These are phyloP conservation scores for Gliomastix tumulicola DNA, from an alignment of 2,329 filamentous ascomycete genomes.

Conservation along the genomic window DNA sequence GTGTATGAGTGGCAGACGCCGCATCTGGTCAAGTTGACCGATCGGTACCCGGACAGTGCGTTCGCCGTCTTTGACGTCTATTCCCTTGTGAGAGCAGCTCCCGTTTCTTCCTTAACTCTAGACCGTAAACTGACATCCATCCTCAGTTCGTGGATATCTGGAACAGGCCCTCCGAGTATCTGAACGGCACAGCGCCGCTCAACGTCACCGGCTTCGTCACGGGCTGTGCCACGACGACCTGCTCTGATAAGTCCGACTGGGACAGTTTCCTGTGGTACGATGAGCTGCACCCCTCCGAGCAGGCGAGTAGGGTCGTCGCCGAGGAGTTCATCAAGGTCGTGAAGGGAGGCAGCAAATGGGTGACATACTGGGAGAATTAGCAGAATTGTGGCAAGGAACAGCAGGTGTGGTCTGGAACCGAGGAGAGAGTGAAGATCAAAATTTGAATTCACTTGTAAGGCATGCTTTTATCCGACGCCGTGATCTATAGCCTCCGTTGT, in stretches of 20 bases:
- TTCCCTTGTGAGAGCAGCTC: slow-evolving; percentile 32
- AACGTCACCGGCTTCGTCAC: slow-evolving; percentile 53
- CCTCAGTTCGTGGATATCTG: slow-evolving; percentile 53
- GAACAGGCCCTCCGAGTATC: slow-evolving; percentile 49
- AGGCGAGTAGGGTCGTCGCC: slow-evolving; percentile 38
- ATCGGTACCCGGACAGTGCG: slow-evolving; percentile 48
- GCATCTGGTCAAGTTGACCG: slow-evolving; percentile 32
- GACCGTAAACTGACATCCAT: neutral
- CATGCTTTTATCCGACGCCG: no score
- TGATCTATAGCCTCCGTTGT: no score
- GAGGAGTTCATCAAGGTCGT: slow-evolving; percentile 32
- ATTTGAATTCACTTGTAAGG: no score
- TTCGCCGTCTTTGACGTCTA: slow-evolving; percentile 64
- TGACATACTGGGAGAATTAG: neutral
- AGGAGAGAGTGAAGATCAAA: no score
- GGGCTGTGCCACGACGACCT: no score
- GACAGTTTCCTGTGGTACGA: slow-evolving; percentile 68
- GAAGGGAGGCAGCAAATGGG: slow-evolving; percentile 11
- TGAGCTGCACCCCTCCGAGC: slow-evolving; percentile 63
- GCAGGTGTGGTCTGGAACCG: no score
- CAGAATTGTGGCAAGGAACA: no score
- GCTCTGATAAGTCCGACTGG: slow-evolving; percentile 29
- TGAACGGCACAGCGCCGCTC: slow-evolving; percentile 49
- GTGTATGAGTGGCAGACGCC: slow-evolving; percentile 42
- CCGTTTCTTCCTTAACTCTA: no score